Evolutionary conservation across 805 yeast genomes (phyloP).

Genomic region (Zygoascus ofunaensis): DNA sequence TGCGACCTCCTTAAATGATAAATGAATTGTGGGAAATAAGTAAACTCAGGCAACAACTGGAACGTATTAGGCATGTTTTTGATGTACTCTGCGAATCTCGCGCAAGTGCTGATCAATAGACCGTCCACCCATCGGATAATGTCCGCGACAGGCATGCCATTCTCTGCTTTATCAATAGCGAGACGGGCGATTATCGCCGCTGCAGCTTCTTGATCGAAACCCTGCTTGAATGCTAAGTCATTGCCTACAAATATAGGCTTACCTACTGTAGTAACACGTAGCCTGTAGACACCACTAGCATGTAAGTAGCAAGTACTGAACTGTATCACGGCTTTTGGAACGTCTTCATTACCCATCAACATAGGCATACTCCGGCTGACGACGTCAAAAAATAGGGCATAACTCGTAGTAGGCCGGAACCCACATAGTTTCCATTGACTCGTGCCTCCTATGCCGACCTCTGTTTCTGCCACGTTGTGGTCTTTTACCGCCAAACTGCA

Average conservation of each 20-base stretch:
- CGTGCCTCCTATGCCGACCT: constrained; percentile 83
- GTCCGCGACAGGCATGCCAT: constrained; percentile 77
- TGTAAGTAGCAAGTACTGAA: constrained; percentile 84
- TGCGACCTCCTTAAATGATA: constrained; percentile 89
- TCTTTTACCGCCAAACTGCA: constrained; percentile 38
- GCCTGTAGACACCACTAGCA: constrained; percentile 71
- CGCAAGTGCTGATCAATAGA: constrained; percentile 72
- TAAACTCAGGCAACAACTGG: constrained; percentile 66
- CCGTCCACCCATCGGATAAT: constrained; percentile 87
- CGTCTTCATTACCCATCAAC: constrained; percentile 17
- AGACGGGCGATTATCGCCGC: constrained; percentile 81
- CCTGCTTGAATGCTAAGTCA: constrained; percentile 38
- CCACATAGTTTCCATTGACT: constrained; percentile 74
- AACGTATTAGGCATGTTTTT: constrained; percentile 74
- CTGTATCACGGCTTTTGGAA: constrained; percentile 43
- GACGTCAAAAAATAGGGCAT: constrained; percentile 76
- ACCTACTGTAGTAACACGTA: constrained; percentile 77
- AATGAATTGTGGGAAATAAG: constrained; percentile 87
- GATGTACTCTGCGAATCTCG: constrained; percentile 76
- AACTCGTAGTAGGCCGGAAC: constrained; percentile 69
- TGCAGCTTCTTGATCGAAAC: constrained; percentile 96
- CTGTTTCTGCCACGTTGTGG: constrained; percentile 68
- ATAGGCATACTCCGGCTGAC: constrained; percentile 24
- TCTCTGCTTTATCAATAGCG: constrained; percentile 63
- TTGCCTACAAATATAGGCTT: constrained; percentile 29